Conservation (phyloP, 306 rosid genomes). For the Lagenaria siceraria region DNA sequence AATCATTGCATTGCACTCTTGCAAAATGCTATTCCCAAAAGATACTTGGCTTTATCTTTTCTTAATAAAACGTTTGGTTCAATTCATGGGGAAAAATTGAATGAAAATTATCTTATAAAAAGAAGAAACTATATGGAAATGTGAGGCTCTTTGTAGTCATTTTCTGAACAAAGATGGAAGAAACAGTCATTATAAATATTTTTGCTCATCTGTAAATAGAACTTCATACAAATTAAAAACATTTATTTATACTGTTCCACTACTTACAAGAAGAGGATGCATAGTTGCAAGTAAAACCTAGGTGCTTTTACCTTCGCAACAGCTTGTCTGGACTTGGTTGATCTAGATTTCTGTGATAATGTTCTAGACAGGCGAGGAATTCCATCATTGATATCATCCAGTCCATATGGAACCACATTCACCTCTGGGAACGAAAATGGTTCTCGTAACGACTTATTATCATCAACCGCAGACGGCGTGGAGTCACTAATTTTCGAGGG, state of each 20-base stretch:
- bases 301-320: slow-evolving; percentile 48
- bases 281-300: slow-evolving; percentile 1
- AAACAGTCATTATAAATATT: background rate
- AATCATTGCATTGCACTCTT: background rate
- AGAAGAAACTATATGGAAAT: background rate
- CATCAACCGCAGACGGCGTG: slow-evolving; percentile 27
- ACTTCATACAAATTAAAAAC: background rate
- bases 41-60: background rate
- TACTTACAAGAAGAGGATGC: background rate
- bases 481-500: slow-evolving; percentile 32
- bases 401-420: slow-evolving; percentile 36
- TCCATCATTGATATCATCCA: slow-evolving; percentile 73
- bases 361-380: slow-evolving; percentile 72
- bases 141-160: background rate
- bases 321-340: slow-evolving; percentile 59
- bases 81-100: background rate
- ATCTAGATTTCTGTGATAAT: slow-evolving; percentile 60
- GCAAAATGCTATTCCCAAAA: background rate
- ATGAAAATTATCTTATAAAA: background rate
- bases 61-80: background rate
- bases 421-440: slow-evolving; percentile 44
- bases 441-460: slow-evolving; percentile 47
- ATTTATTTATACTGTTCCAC: background rate
- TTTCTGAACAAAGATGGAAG: background rate
- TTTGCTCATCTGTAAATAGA: background rate